These are phyloP conservation scores for Zygosaccharomyces rouxii DNA, from an alignment of 805 yeast species.

Conservation along the genomic window DNA sequence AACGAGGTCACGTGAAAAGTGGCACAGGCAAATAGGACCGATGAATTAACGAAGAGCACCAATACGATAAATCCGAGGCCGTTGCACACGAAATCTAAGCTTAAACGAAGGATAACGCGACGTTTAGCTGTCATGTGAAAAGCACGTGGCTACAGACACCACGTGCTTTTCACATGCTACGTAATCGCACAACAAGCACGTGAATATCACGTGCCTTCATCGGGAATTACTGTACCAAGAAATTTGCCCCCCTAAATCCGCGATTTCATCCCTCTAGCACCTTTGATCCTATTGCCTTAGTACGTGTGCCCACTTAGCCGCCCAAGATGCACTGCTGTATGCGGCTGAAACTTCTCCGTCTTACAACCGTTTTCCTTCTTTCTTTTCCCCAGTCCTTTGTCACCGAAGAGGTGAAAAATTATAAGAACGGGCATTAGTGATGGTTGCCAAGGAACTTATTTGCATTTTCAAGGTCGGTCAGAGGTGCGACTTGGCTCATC, in stretches of 20 bases:
- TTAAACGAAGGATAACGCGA: not conserved
- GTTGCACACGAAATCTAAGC: not conserved
- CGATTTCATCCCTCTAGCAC: not conserved
- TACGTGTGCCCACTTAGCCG: not conserved
- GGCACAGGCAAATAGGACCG: no score
- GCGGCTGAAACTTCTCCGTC: not conserved
- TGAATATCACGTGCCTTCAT: no score
- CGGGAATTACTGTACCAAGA: no score
- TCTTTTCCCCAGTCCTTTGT: not conserved
- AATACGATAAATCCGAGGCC: no score
- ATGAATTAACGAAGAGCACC: no score
- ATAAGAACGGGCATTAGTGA: not conserved
- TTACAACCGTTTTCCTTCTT: constrained; percentile 1
- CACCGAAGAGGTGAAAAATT: not conserved
- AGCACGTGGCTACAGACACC: not conserved
- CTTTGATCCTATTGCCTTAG: not conserved
- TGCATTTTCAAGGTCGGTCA: no score
- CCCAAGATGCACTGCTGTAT: not conserved
- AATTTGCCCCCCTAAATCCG: no score
- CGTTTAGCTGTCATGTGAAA: not conserved
- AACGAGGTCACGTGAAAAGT: not conserved
- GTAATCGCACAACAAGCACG: no score
- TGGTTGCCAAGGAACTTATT: not conserved
- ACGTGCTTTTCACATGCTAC: not conserved
- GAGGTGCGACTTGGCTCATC: no score